phyloP scores from a whole-genome alignment of 139 green algal genomes.

The Chlorella vulgaris region DNA sequence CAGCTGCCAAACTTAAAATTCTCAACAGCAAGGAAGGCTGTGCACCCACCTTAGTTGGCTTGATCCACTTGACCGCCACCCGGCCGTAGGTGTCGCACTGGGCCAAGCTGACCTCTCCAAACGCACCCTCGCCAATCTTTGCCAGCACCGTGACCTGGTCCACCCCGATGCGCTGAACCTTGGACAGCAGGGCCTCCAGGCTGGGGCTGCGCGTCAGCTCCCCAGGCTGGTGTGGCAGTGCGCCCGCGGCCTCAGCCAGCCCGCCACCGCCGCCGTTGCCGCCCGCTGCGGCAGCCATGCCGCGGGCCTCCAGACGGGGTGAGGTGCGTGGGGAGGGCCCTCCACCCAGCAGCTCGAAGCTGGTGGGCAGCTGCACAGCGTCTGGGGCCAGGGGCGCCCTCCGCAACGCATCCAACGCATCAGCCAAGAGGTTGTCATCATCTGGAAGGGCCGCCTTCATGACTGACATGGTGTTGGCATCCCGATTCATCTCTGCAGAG shows the following conservation, averaged over 20 bases:
- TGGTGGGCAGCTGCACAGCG: constrained; percentile 39
- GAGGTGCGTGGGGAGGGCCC: neutral
- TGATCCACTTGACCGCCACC: constrained; percentile 88
- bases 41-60: constrained; percentile 53
- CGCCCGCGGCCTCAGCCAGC: neutral
- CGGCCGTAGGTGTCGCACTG: constrained; percentile 68
- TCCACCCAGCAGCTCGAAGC: constrained; percentile 40
- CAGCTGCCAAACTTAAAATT: no score
- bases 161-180: constrained; percentile 29
- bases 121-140: constrained; percentile 80
- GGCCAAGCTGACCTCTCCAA: constrained; percentile 82
- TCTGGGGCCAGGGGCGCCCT: constrained; percentile 17
- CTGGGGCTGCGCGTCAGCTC: constrained; percentile 22
- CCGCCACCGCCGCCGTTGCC: neutral
- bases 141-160: constrained; percentile 57
- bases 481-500: neutral
- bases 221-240: constrained; percentile 23
- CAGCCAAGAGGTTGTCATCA: constrained; percentile 24
- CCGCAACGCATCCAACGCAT: constrained; percentile 10
- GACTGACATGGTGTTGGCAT: constrained; percentile 32
- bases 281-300: neutral
- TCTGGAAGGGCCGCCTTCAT: constrained; percentile 39
- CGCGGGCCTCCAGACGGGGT: neutral
- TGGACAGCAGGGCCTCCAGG: constrained; percentile 24
- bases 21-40: no score